Base-by-base conservation (phyloP, 116 monocot species). In the Posidonia oceanica region DNA sequence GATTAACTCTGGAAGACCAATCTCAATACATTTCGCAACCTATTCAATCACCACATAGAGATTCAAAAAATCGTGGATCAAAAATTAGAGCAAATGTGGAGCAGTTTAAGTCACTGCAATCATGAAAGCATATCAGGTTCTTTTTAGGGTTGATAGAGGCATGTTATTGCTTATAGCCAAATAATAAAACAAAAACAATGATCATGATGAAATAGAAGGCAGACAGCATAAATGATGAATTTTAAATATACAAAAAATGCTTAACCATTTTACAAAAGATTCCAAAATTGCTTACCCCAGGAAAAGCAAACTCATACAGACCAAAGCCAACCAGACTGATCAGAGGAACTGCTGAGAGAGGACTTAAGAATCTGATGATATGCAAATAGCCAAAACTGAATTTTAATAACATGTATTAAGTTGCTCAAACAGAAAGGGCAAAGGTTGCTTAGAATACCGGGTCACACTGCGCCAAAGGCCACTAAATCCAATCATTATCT, bases 21-120 rank as follows among this genome's bases (percentile, higher is more conserved):
- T 91, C 72, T 95, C 94, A 61, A 95, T 62, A 61, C 94, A 95
- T 76, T 91, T 91, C 4, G 88, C 94, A 75, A 95, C 94, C 94
- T 95, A n/a, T n/a, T n/a, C n/a, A n/a, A 71, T 54, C 39, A 74
- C 15, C 37, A 75, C 39, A 64, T 13, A n/a, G n/a, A n/a, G n/a
- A n/a, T n/a, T n/a, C n/a, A n/a, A n/a, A n/a, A n/a, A n/a, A n/a
- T n/a, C n/a, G n/a, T n/a, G n/a, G n/a, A 64, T 12, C 39, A 64
- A 17, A 16, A 7, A 44, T 44, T 4, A 44, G 44, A 44, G 10
- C 5, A 44, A 44, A 44, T 44, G 5, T 3, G 44, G 10, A 44
- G 5, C 44, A 44, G n/a, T n/a, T n/a, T n/a, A n/a, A n/a, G n/a
- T n/a, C n/a, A n/a, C n/a, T n/a, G n/a, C n/a, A n/a, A n/a, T n/a